These are phyloP conservation scores for Viridothelium virens DNA, from an alignment of 495 filamentous ascomycete species.

Conservation along the genomic window DNA sequence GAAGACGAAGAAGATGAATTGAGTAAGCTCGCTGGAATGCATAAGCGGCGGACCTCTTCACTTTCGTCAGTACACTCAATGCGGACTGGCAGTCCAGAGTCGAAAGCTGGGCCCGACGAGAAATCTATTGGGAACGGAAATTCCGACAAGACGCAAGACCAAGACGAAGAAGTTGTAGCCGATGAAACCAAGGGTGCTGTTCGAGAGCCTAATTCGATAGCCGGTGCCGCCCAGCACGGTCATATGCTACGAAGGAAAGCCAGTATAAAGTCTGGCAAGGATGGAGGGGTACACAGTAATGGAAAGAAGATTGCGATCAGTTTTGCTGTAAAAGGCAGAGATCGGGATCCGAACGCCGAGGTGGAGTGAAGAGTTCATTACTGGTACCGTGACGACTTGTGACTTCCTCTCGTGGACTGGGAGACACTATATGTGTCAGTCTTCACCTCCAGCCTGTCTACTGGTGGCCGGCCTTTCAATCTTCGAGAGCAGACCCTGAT, in stretches of 20 bases:
- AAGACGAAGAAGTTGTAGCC: background rate
- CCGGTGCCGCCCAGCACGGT: background rate
- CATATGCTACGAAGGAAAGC: conserved; percentile 28
- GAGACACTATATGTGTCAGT: too few species aligned
- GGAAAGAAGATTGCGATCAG: conserved; percentile 32
- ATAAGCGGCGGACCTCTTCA: conserved; percentile 31
- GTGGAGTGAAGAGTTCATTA: background rate
- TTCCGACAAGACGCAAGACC: conserved; percentile 6
- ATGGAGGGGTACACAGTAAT: conserved; percentile 13
- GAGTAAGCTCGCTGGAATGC: conserved; percentile 31
- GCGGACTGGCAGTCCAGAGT: background rate
- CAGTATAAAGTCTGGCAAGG: conserved; percentile 29
- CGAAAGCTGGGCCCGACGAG: background rate
- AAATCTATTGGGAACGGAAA: conserved; percentile 21
- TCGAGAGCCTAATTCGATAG: background rate
- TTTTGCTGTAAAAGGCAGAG: background rate
- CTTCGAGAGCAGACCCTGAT: too few species aligned
- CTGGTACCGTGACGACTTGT: background rate
- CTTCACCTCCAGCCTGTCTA: too few species aligned
- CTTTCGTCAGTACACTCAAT: background rate
- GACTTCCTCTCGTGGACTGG: background rate
- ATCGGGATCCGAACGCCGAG: background rate
- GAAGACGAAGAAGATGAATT: conserved; percentile 60
- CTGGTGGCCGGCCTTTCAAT: too few species aligned
- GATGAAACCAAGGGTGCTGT: background rate